A percentile compares a stretch with the other conserved stretches of the same genome.
Evolutionary conservation across 163 green algal genomes (phyloP).

Genomic region (Scenedesmus sp.): DNA sequence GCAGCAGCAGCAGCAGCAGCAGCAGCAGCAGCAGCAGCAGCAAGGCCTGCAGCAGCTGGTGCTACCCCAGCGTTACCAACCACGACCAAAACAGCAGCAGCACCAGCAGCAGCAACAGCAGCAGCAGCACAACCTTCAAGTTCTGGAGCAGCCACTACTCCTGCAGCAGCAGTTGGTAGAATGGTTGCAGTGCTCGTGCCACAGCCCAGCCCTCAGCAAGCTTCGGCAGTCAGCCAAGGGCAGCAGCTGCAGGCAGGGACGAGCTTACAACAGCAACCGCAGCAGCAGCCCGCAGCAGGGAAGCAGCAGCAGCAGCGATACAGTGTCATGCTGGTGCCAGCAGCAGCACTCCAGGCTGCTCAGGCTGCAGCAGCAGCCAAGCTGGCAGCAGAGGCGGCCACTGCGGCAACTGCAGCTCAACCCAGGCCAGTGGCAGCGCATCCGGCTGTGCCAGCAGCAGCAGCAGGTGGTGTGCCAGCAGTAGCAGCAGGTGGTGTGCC

Average conservation of each 20-base stretch:
- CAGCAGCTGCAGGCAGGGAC: not conserved
- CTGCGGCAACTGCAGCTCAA: not conserved
- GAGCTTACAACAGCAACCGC: not conserved
- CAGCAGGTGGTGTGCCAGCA: too few relatives aligned
- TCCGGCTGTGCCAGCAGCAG: not conserved
- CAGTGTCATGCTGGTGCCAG: not conserved
- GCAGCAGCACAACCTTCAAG: not conserved
- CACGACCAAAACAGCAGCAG: not conserved
- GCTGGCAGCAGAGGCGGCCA: too few relatives aligned
- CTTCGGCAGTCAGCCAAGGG: not conserved
- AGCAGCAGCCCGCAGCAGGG: not conserved
- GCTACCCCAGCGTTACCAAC: too few relatives aligned
- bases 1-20: not conserved
- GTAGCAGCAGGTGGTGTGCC: too few relatives aligned
- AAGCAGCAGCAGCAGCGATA: not conserved
- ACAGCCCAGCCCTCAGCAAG: not conserved
- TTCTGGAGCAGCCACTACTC: not conserved
- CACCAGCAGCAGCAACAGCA: not conserved
- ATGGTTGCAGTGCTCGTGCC: conserved; percentile 19
- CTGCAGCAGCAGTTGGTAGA: not conserved
- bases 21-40: not conserved
- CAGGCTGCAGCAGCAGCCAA: conserved; percentile 3
- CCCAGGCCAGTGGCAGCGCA: not conserved
- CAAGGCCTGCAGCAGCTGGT: not conserved
- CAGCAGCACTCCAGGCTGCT: not conserved